Base-by-base conservation (phyloP, 2,329 filamentous ascomycete species). In the Aspergillus cejpii region DNA sequence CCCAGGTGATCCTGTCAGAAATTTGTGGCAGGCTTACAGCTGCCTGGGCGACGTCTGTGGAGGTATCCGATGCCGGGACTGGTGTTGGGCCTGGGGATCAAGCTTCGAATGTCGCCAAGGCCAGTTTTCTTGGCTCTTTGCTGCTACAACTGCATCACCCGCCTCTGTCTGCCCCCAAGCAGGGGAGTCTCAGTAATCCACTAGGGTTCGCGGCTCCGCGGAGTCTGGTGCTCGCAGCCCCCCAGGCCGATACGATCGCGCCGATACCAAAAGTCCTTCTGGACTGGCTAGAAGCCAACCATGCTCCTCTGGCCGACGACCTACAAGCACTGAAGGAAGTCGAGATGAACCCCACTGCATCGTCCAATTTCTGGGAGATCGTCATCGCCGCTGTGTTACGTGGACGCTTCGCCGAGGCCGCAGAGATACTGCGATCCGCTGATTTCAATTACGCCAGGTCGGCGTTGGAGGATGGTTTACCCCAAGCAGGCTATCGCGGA, bases 281-380 rank as follows among this genome's bases (percentile, higher is more conserved):
- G 50, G 78, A 86, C 56, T 97, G 91, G 91, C 74, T 94, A 52
- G 77, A 86, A 43, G 74, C 75, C 12, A 79, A 87, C 58, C 87
- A 95, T 60, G 81, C 85, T 50, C 76, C 84, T 20, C 85, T 85
- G 56, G 75, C 77, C 1, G 75, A 80, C 41, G 84, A 90, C 57
- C 71, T 85, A 19, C 73, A 80, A 28, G 74, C 81, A 3, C 76
- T 96, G 19, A 71, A 78, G 50, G 74, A 75, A 21, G 69, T 81
- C 54, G 75, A 75, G 37, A 85, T 86, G 1, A 85, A 85, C 47
- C 87, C 89, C 17, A 84, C 87, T 1, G 80, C 81, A 34, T 86
- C 92, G 58, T 72, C 76, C 20, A 73, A 85, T 27, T 97, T 88
- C 67, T 97, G 91, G 91, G 86, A 90, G 60, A 81, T 81, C 1